phyloP scores from a whole-genome alignment of 192 early-diverging fungal genomes.

The Phycomyces nitens region DNA sequence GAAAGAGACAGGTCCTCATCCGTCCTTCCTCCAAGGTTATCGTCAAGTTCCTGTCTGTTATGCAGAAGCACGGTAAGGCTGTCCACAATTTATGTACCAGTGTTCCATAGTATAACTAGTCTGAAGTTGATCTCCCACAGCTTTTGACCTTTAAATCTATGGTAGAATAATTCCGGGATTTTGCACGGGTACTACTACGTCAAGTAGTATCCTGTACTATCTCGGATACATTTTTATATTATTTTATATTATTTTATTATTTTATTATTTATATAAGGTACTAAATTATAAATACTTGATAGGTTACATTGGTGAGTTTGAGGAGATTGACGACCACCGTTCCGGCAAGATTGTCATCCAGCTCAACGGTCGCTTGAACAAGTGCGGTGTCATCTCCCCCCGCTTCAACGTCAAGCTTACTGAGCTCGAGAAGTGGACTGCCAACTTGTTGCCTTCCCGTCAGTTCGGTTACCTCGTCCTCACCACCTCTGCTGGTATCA shows the following conservation, averaged over 20 bases:
- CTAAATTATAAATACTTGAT: background rate
- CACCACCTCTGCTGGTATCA: slow-evolving; percentile 96
- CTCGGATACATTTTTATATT: slow-evolving; percentile 6
- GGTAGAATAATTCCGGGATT: slow-evolving; percentile 12
- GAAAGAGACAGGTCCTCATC: slow-evolving; percentile 96
- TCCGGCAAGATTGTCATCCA: slow-evolving; percentile 98
- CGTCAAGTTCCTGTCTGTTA: slow-evolving; percentile 97
- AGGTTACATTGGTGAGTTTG: slow-evolving; percentile 99
- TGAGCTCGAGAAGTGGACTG: slow-evolving; percentile 96
- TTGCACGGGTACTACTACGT: slow-evolving; percentile 1
- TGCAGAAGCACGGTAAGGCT: slow-evolving; percentile 93
- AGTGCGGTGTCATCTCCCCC: slow-evolving; percentile 98
- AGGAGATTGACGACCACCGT: slow-evolving; percentile 97
- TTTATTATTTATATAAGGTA: background rate
- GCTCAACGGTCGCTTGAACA: slow-evolving; percentile 98
- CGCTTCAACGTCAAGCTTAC: slow-evolving; percentile 95
- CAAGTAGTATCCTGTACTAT: slow-evolving; percentile 1
- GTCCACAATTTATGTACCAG: background rate
- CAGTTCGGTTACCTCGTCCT: slow-evolving; percentile 95
- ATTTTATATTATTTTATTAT: background rate
- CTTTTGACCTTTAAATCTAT: slow-evolving; percentile 13
- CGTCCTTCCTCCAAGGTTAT: slow-evolving; percentile 98
- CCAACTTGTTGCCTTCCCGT: slow-evolving; percentile 96
- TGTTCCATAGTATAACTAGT: slow-evolving; percentile 16
- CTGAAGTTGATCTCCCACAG: slow-evolving; percentile 7